Base-by-base conservation (phyloP, 23 red algal genomes). In the Gracilaria gracilis region DNA sequence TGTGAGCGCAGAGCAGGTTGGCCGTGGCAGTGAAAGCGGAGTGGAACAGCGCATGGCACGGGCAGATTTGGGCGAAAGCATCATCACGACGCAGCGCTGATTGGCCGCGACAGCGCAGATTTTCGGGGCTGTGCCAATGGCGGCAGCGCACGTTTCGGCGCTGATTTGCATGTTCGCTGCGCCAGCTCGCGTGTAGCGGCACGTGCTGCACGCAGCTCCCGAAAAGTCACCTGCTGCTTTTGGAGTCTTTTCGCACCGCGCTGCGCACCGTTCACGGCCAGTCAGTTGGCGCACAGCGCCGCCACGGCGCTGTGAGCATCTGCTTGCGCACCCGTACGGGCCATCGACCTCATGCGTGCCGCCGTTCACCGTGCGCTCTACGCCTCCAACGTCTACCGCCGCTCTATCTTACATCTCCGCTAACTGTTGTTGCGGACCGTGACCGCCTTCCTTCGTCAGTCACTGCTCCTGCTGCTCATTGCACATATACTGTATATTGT, bases 41-140 rank as follows among this genome's bases (percentile, higher is more conserved):
- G 51, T 19, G 51, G 51, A 55, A 55, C 14, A 20, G 51, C 51
- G 1, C 51, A 17, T 9, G 51, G 16, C 51, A 19, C 14, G 51
- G 44, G 51, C 51, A 55, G 51, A 55, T 55, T 55, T 55, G 51
- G 1, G 1, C 9, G 51, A 20, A 34, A 34, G 8, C 64, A 8
- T 69, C 64, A 32, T 37, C 23, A 64, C 7, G 27, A 14, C 2
- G 31, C 8, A 20, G 31, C 25, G 39, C 9, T 77, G 72, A 77
- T 77, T 77, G 72, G 72, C 39, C 27, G 72, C 40, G 4, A 20
- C 35, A 28, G 39, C 16, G 46, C n/a, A 77, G 72, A 77, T 77
- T 77, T 77, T 77, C 72, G 46, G 12, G 50, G 72, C 38, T 46
- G 23, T 77, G 72, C 72, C 72, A 77, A 77, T 77, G 72, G 40